phyloP scores from a whole-genome alignment of 257 asterid genomes.

The Nicotiana paniculata region DNA sequence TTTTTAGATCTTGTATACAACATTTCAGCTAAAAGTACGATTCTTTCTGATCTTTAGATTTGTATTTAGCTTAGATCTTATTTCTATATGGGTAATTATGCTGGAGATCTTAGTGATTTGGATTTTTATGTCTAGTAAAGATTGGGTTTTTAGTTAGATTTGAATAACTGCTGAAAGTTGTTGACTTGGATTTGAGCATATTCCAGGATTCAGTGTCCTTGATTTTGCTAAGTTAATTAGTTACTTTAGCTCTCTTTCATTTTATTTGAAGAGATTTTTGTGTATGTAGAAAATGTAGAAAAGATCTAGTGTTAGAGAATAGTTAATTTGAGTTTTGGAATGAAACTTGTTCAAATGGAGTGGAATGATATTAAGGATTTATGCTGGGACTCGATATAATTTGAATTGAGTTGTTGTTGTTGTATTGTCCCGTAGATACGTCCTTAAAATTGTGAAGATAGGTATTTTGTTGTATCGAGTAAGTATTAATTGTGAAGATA shows the following conservation, averaged over 20 bases:
- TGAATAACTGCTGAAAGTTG: constrained; percentile 6
- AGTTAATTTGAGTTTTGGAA: background rate
- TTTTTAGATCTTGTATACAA: background rate
- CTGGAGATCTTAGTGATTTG: background rate
- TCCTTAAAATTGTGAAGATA: background rate
- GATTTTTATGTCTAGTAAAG: background rate
- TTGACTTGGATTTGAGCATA: constrained; percentile 11
- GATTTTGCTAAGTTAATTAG: background rate
- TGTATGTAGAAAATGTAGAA: background rate
- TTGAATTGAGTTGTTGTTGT: background rate
- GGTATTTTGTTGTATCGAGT: background rate
- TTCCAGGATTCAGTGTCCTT: background rate
- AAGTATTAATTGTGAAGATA: background rate
- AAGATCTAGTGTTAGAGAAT: background rate
- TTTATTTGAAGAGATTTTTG: background rate
- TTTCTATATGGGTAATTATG: background rate
- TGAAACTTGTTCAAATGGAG: background rate
- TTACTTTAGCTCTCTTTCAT: background rate
- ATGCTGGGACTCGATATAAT: background rate
- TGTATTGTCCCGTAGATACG: background rate
- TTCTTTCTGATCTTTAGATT: background rate
- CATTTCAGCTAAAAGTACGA: background rate
- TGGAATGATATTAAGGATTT: background rate
- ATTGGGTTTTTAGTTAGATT: background rate
- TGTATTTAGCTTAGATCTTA: constrained; percentile 4